Evolutionary conservation across 352 stramenopile genomes (phyloP).

Genomic region (Phytophthora cactorum): DNA sequence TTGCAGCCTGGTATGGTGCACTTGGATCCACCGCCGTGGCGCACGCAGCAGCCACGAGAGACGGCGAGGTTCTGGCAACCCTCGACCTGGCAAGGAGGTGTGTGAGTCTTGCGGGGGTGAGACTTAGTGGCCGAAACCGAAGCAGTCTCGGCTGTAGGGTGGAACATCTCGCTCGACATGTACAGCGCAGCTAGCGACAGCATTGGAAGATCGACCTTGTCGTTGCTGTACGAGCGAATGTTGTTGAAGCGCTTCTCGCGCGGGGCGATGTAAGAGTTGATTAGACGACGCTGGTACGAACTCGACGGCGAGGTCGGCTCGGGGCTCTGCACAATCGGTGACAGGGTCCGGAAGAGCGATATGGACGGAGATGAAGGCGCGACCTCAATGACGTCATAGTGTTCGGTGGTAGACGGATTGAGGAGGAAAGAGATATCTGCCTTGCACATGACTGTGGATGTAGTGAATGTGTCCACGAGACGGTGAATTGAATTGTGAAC

Average conservation of each 20-base stretch:
- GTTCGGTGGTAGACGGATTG: constrained; percentile 25
- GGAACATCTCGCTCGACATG: constrained; percentile 26
- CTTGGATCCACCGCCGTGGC: constrained; percentile 58
- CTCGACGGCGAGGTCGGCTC: constrained; percentile 27
- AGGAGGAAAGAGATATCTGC: constrained; percentile 55
- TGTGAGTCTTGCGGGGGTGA: constrained; percentile 44
- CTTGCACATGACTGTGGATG: constrained; percentile 37
- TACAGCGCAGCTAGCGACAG: constrained; percentile 37
- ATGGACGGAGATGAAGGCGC: constrained; percentile 26
- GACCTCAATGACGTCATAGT: constrained; percentile 2
- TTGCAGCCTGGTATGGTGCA: constrained; percentile 54
- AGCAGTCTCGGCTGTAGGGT: constrained; percentile 35
- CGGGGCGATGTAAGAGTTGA: constrained; percentile 47
- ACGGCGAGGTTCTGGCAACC: constrained; percentile 67
- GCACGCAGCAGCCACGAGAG: constrained; percentile 57
- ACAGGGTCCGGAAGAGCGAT: constrained; percentile 35
- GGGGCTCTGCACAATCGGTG: constrained; percentile 31
- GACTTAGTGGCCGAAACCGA: constrained; percentile 3
- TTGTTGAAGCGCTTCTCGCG: constrained; percentile 44
- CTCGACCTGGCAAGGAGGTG: constrained; percentile 60
- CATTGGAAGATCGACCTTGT: constrained; percentile 45
- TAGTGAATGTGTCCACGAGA: constrained; percentile 17
- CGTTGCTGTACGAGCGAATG: constrained; percentile 35
- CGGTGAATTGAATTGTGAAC: constrained; percentile 31
- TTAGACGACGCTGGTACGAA: constrained; percentile 36